Evolutionary conservation across 768 basidiomycete species (phyloP).

Genomic region (Kwoniella dendrophila): DNA sequence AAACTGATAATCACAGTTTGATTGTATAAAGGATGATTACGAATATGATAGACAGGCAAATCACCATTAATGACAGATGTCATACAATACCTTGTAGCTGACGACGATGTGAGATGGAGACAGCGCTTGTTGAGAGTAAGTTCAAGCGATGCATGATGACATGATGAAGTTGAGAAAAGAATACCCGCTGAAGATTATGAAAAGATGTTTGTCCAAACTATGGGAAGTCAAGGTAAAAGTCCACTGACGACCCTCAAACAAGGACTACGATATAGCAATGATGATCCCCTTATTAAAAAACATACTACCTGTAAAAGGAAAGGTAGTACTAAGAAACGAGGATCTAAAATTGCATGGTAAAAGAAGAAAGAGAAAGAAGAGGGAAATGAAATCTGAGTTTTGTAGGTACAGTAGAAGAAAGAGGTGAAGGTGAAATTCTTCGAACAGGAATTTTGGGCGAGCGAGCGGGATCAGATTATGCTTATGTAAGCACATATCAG

Average conservation of each 20-base stretch:
- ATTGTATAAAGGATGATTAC: too few species aligned
- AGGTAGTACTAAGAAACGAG: background rate
- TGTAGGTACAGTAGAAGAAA: too few species aligned
- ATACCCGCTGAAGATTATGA: background rate
- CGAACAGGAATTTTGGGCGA: background rate
- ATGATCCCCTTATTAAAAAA: background rate
- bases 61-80: too few species aligned
- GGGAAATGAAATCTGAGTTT: background rate
- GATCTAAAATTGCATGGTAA: background rate
- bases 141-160: background rate
- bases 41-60: too few species aligned
- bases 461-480: background rate
- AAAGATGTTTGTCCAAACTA: conserved; percentile 45
- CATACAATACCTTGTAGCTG: background rate
- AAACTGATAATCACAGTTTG: too few species aligned
- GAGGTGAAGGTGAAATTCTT: too few species aligned
- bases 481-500: too few species aligned
- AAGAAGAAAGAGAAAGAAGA: conserved; percentile 4
- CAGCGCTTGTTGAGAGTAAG: background rate
- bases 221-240: conserved; percentile 37
- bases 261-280: conserved; percentile 37
- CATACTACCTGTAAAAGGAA: background rate
- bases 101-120: background rate
- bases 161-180: background rate
- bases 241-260: conserved; percentile 49